A percentile compares a stretch with the other conserved stretches of the same genome.
phyloP scores from a whole-genome alignment of 2,329 filamentous ascomycete genomes.

The Alternaria atra region DNA sequence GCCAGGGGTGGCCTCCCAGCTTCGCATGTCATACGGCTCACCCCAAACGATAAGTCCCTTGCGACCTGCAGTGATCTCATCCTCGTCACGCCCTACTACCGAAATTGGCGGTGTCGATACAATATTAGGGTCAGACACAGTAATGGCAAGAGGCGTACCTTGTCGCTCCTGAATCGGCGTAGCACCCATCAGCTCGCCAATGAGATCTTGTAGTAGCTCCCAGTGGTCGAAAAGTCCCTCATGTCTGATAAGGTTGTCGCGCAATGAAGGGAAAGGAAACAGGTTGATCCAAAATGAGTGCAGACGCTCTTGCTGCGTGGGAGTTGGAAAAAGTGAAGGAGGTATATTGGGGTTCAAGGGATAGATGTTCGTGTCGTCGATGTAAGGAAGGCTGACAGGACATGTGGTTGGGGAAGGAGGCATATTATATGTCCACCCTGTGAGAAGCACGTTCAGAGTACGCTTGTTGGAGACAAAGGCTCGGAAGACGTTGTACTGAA shows the following conservation, averaged over 20 bases:
- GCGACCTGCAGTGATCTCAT: conserved; percentile 1
- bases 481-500: conserved; percentile 53
- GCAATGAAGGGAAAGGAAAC: conserved; percentile 63
- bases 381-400: conserved; percentile 11
- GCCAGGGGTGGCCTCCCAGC: conserved; percentile 16
- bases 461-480: conserved; percentile 47
- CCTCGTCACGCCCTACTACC: neutral
- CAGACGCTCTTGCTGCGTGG: conserved; percentile 57
- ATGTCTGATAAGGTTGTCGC: conserved; percentile 58
- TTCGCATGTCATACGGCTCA: conserved; percentile 14
- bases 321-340: conserved; percentile 59
- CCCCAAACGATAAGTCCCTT: conserved; percentile 22
- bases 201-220: conserved; percentile 10
- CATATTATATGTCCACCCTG: conserved; percentile 1
- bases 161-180: neutral
- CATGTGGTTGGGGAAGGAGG: conserved; percentile 12
- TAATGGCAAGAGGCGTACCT: neutral
- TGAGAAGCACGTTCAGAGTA: conserved; percentile 29
- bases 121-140: neutral
- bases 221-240: conserved; percentile 9
- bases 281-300: conserved; percentile 66
- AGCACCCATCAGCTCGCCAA: conserved; percentile 11
- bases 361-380: conserved; percentile 11
- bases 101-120: neutral
- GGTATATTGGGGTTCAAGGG: conserved; percentile 19